Base-by-base conservation (phyloP, 345 rosid genomes). In the Eucalyptus marginata region DNA sequence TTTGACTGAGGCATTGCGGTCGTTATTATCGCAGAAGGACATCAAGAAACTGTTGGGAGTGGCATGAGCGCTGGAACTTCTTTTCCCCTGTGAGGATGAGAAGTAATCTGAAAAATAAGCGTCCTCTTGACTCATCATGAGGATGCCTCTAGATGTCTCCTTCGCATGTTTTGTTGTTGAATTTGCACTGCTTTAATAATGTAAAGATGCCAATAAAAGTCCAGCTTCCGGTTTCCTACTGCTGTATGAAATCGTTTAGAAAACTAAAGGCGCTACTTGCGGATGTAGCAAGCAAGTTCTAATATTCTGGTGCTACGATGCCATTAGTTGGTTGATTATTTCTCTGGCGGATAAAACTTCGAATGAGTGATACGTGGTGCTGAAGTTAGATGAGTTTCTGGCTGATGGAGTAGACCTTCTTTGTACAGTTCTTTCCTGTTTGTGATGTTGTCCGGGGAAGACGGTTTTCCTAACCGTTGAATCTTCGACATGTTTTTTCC, bases 31-130 rank as follows among this genome's bases (percentile, higher is more conserved):
- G 27, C 97, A 97, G 99, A 96, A 96, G 90, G 94, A 95, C 90
- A 56, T 96, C 89, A 95, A 97, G 97, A 96, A 96, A 87, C 94
- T 94, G 79, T 31, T 97, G 90, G 96, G 92, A 80, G 89, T 90
- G 79, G 88, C 88, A 62, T 92, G 87, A 91, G 79, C 64, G 64
- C 80, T 79, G 59, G 71, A 81, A 66, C 59, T 49, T 52, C 43
- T 52, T 7, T 33, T 46, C 43, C 20, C 54, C 54, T 3, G 49
- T 14, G 68, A 49, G 80, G 51, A 86, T 64, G 47, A 68, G 50
- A 24, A 49, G 87, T 22, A 16, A 29, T 84, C 76, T 10, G 83
- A 71, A 36, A 47, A 85, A 47, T 47, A 47, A 85, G 50, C 54
- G 36, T 36, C 47, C 83, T 71, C 46, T 36, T 20, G 83, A 20